Conservation (phyloP, 1,284 basidiomycete genomes). For the Tremellales sp. region DNA sequence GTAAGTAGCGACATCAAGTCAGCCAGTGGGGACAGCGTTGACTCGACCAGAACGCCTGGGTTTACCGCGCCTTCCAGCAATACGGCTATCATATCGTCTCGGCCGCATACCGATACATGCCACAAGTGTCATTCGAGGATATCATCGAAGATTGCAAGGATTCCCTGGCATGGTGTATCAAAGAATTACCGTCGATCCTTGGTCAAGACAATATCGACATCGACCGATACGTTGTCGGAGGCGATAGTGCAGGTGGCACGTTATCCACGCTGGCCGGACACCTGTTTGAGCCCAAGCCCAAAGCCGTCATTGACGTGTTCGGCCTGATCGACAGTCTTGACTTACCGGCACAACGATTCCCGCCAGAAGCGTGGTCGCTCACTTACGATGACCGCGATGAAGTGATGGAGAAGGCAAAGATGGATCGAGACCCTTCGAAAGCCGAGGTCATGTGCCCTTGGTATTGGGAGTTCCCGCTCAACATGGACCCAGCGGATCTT, state of each 20-base stretch:
- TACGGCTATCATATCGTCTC: conserved; percentile 30
- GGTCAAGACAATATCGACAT: conserved; percentile 12
- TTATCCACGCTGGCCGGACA: conserved; percentile 14
- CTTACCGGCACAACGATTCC: conserved; percentile 1
- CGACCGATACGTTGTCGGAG: conserved; percentile 22
- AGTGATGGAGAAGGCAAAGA: not conserved
- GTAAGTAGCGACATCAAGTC: not conserved
- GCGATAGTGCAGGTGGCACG: conserved; percentile 31
- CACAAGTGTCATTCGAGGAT: conserved; percentile 23
- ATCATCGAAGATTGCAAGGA: conserved; percentile 21
- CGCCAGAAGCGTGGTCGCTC: not conserved
- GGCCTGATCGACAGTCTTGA: conserved; percentile 25
- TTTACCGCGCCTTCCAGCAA: conserved; percentile 20
- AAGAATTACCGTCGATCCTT: conserved; percentile 9
- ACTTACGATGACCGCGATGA: conserved; percentile 2
- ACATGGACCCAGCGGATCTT: conserved; percentile 10
- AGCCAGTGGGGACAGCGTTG: not conserved
- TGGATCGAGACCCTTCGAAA: conserved; percentile 10
- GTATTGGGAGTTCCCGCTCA: conserved; percentile 13
- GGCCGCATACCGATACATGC: conserved; percentile 27
- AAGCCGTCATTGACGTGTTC: conserved; percentile 22
- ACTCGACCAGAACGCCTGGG: conserved; percentile 16
- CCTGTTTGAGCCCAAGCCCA: conserved; percentile 15
- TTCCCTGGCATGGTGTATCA: conserved; percentile 19
- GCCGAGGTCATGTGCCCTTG: conserved; percentile 10